Evolutionary conservation across 2,329 filamentous ascomycete species (phyloP).

Genomic region (Metarhizium humberi): DNA sequence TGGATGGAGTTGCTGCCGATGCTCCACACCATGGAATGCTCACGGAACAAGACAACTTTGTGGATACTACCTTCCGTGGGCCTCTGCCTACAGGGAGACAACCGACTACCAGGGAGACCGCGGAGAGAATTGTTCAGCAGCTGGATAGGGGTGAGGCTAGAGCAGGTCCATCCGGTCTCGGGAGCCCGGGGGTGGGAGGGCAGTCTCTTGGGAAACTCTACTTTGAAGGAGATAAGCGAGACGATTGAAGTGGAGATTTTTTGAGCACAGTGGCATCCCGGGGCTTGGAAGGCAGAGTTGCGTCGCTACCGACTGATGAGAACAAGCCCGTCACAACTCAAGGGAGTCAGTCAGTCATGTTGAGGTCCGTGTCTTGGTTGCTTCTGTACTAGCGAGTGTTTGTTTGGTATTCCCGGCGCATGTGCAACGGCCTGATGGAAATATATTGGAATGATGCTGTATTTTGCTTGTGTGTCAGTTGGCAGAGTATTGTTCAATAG

Average conservation of each 20-base stretch:
- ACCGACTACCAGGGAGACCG: conserved; percentile 37
- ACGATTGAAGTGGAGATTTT: conserved; percentile 5
- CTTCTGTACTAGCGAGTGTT: not conserved
- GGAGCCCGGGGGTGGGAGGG: conserved; percentile 33
- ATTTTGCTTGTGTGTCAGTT: not conserved
- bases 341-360: not conserved
- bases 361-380: not conserved
- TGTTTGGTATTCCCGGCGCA: not conserved
- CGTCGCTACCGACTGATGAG: not conserved
- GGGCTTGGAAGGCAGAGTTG: not conserved
- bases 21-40: conserved; percentile 37
- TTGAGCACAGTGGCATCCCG: not conserved
- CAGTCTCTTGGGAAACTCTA: conserved; percentile 48
- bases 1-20: conserved; percentile 56
- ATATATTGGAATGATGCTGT: not conserved
- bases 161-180: conserved; percentile 27
- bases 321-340: not conserved
- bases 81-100: conserved; percentile 36
- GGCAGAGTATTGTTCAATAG: not conserved
- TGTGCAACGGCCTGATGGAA: not conserved
- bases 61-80: conserved; percentile 55
- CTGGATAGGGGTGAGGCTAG: conserved; percentile 41
- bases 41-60: conserved; percentile 42
- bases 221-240: conserved; percentile 41
- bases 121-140: conserved; percentile 54